Evolutionary conservation across 495 filamentous ascomycete species (phyloP).

Genomic region (Ascodesmis nigricans): DNA sequence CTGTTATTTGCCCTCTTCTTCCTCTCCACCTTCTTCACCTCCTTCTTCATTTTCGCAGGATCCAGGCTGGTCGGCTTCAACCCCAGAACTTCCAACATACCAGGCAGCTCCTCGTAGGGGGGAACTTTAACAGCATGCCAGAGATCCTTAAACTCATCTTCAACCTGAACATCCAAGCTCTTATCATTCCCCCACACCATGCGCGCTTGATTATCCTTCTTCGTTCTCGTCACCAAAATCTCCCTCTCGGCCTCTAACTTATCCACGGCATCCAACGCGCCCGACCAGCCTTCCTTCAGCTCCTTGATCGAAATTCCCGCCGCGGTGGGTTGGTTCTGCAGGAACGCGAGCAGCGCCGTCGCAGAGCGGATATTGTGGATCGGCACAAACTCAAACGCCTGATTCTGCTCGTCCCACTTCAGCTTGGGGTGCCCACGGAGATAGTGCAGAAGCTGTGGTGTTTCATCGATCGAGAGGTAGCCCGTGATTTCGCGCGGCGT

Average conservation of each 20-base stretch:
- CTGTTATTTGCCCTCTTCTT: conserved; percentile 44
- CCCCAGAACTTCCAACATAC: conserved; percentile 46
- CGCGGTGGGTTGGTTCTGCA: conserved; percentile 63
- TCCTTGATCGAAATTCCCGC: conserved; percentile 63
- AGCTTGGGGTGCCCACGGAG: conserved; percentile 30
- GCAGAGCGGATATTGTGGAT: conserved; percentile 53
- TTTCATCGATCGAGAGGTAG: conserved; percentile 56
- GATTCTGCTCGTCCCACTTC: conserved; percentile 29
- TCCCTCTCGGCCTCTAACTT: conserved; percentile 55
- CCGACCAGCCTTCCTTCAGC: conserved; percentile 83
- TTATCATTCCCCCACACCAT: conserved; percentile 81
- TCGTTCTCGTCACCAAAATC: conserved; percentile 65
- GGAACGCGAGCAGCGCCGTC: conserved; percentile 50
- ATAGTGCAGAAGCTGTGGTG: conserved; percentile 27
- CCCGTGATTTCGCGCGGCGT: conserved; percentile 49
- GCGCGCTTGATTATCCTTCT: conserved; percentile 70
- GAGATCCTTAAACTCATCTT: conserved; percentile 56
- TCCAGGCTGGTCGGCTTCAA: conserved; percentile 61
- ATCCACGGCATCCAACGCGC: conserved; percentile 53
- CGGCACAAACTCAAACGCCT: conserved; percentile 58
- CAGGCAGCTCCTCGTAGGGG: conserved; percentile 46
- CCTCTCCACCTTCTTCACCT: conserved; percentile 42
- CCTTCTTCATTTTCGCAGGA: conserved; percentile 39
- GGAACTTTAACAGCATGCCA: conserved; percentile 72
- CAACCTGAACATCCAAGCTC: conserved; percentile 48